phyloP scores from a whole-genome alignment of 2,329 filamentous ascomycete genomes.

The Scopulariopsis brevicaulis region DNA sequence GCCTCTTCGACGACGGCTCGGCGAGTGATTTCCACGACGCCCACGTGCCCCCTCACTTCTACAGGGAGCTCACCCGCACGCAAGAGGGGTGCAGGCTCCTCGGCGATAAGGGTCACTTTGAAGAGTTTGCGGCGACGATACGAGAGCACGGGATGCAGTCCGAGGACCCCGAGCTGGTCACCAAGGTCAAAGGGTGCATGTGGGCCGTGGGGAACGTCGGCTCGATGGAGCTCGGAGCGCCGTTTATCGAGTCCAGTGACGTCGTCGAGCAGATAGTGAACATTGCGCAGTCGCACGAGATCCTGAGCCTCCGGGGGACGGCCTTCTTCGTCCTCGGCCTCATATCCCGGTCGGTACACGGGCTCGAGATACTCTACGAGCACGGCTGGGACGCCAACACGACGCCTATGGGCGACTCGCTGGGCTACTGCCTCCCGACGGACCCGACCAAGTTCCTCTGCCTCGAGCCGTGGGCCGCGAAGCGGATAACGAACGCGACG shows the following conservation, averaged over 20 bases:
- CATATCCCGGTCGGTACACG: constrained; percentile 84
- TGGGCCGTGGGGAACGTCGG: constrained; percentile 98
- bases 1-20: constrained; percentile 46
- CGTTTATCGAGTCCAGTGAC: constrained; percentile 82
- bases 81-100: constrained; percentile 84
- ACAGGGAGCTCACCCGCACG: constrained; percentile 86
- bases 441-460: constrained; percentile 71
- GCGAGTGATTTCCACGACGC: constrained; percentile 38
- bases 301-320: constrained; percentile 88
- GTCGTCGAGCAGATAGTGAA: constrained; percentile 78
- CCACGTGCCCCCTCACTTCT: constrained; percentile 92
- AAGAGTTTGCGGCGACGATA: constrained; percentile 84
- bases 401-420: constrained; percentile 67
- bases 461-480: constrained; percentile 47
- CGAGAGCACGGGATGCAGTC: constrained; percentile 76
- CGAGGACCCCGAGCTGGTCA: constrained; percentile 73
- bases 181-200: constrained; percentile 91
- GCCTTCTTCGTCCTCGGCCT: constrained; percentile 93
- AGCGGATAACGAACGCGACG: constrained; percentile 21
- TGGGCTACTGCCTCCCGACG: constrained; percentile 79
- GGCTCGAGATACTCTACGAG: constrained; percentile 81
- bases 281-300: constrained; percentile 78
- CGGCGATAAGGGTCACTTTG: constrained; percentile 89
- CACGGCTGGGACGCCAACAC: constrained; percentile 89
- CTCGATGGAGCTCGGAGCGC: constrained; percentile 93